Percentiles rank a stretch among this genome's conserved stretches.
phyloP scores from a whole-genome alignment of 2,329 filamentous ascomycete species.

The Pseudopithomyces maydicus region DNA sequence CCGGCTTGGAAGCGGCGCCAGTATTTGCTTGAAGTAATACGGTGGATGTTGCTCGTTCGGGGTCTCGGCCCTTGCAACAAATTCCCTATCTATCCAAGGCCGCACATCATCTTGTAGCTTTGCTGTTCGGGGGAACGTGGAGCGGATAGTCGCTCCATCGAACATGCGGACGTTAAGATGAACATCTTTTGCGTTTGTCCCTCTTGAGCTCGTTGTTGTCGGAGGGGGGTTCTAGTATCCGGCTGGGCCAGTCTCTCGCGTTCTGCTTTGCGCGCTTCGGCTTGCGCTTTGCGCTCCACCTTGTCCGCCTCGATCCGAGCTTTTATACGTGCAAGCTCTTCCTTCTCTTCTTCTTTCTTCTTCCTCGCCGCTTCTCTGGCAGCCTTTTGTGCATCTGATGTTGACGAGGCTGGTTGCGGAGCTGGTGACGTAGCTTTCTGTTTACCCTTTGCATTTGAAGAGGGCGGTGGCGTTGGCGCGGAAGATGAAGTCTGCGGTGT shows the following conservation, averaged over 20 bases:
- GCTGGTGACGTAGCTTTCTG: constrained; percentile 49
- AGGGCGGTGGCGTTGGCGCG: constrained; percentile 16
- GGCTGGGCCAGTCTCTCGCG: constrained; percentile 26
- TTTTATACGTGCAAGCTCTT: constrained; percentile 73
- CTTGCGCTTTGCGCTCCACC: constrained; percentile 61
- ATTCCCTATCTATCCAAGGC: constrained; percentile 69
- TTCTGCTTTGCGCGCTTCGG: constrained; percentile 43
- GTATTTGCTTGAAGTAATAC: constrained; percentile 83
- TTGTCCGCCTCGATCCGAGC: constrained; percentile 79
- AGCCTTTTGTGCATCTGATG: constrained; percentile 43
- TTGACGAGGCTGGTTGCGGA: constrained; percentile 40
- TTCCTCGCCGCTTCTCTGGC: constrained; percentile 58
- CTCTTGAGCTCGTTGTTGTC: constrained; percentile 24
- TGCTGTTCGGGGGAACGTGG: constrained; percentile 68
- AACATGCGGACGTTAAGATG: constrained; percentile 78
- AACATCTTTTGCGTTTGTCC: constrained; percentile 38
- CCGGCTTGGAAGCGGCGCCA: constrained; percentile 77
- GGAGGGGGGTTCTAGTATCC: constrained; percentile 8
- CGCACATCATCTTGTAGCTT: constrained; percentile 72
- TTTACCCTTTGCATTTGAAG: constrained; percentile 41
- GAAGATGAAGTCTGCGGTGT: constrained; percentile 10
- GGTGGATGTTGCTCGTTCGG: constrained; percentile 52
- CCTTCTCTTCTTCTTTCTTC: constrained; percentile 67
- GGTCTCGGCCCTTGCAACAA: constrained; percentile 26
- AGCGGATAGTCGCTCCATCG: constrained; percentile 79